Evolutionary conservation across 345 rosid genomes (phyloP), one percentile per base, ranked within the genome.

Genomic region (Citrus trifoliata): DNA sequence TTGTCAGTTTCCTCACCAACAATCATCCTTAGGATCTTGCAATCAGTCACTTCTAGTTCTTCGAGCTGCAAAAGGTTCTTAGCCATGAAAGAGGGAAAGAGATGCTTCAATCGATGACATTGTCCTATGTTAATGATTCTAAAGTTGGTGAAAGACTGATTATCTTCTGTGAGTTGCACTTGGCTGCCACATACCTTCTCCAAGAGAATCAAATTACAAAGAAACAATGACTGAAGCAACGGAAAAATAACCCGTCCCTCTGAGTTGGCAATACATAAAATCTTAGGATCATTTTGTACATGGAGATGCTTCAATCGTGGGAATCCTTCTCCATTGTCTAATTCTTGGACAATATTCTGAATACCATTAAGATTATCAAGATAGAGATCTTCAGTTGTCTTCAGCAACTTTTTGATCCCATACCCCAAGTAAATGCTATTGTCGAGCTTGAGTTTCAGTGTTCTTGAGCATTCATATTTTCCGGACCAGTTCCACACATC

Each of bases 321-420:
- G 73, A 83, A 68, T 24, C 81, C 83, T 51, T 76, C 22, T 24
- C 33, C 21, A 25, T n/a, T 10, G 32, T 72, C 80, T n/a, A 83
- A 77, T 10, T 80, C 73, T 37, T 38, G n/a, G 12, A 73, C 2
- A 32, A 74, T 27, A 56, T 55, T 78, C 27, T 27, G 51, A 9
- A 71, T n/a, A 25, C 69, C 80, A 33, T 60, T 66, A 38, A 72
- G 33, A 3, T 51, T 73, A 38, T 40, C 69, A 7, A 83, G 67
- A 56, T 42, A 22, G 46, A 83, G 32, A 42, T 74, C 33, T 35
- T 76, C 79, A 32, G 81, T 58, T 46, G 59, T 69, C 69, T 62
- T 69, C 75, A 83, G 32, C 55, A 73, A 10, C 42, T n/a, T 10
- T 27, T 30, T 53, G 2, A 74, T 58, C 32, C 70, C 70, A 13